phyloP scores from a whole-genome alignment of 768 basidiomycete species.

The Candolleomyces efflorescens region DNA sequence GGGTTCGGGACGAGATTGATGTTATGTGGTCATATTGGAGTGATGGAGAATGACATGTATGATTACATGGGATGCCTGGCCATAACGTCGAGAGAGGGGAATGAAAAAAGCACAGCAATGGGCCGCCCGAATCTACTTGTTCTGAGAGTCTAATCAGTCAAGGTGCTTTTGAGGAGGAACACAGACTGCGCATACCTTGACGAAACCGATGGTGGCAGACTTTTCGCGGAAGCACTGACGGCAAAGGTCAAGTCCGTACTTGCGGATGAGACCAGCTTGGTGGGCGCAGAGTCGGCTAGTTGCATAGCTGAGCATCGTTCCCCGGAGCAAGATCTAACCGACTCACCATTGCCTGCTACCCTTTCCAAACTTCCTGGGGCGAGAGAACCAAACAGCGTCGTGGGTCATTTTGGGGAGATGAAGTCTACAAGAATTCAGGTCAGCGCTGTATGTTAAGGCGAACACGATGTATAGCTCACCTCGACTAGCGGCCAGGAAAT shows the following conservation, averaged over 20 bases:
- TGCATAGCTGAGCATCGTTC: constrained; percentile 4
- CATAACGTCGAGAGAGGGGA: background rate
- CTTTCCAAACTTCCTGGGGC: constrained; percentile 93
- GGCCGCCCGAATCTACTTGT: constrained; percentile 33
- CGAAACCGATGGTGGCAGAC: constrained; percentile 88
- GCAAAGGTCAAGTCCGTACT: constrained; percentile 96
- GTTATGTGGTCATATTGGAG: constrained; percentile 3
- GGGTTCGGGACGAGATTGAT: background rate
- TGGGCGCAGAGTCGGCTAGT: constrained; percentile 91
- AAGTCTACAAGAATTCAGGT: background rate
- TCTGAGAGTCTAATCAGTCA: constrained; percentile 20
- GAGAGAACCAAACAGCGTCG: constrained; percentile 98
- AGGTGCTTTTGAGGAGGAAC: background rate
- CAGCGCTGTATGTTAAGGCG: background rate
- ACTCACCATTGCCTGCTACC: constrained; percentile 91
- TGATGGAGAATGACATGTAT: background rate
- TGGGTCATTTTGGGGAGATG: constrained; percentile 73
- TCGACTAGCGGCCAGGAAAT: constrained; percentile 5
- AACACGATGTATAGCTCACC: background rate
- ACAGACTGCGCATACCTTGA: constrained; percentile 61
- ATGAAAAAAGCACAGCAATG: background rate
- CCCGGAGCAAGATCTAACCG: background rate
- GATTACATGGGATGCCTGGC: background rate
- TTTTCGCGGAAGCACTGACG: constrained; percentile 99
- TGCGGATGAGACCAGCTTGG: constrained; percentile 96